Base-by-base conservation (phyloP, 1,139 yeast genomes). In the Chernovozyma sophiae-reginae region DNA sequence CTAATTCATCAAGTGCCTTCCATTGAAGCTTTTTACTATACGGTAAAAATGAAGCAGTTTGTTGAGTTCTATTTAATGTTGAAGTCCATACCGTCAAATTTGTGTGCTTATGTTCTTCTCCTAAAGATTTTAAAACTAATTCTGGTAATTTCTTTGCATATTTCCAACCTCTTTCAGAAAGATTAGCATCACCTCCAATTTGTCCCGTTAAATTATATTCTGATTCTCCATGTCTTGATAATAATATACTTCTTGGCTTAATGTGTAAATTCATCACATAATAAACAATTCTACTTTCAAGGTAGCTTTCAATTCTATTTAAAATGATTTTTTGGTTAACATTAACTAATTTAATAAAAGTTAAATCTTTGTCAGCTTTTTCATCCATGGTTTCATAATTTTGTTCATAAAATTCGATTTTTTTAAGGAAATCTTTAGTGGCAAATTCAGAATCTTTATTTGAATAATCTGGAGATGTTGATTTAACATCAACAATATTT, bases 1-100 rank as follows among this genome's bases (percentile, higher is more conserved):
- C 98, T 45, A 92, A 74, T 62, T 92, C 98, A 58, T 92, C 98
- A 47, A 92, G 68, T 0, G 97, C 97, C 60, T 92, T 92, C 98
- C 98, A 92, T 47, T 83, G 86, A 46, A 89, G 69, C 58, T 89
- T 84, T 40, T 65, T 66, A 42, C 82, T 80, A 60, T 85, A 87
- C 1, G 95, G 90, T 50, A 92, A 69, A 56, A 73, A 77, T 41
- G 86, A 79, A 1, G 97, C 90, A 0, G 97, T 92, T 57, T 92
- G 96, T 57, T 87, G 95, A 5, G 98, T 92, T 59, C 98, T 75
- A 44, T 74, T 79, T 50, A 92, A 72, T 0, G 98, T 92, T 3
- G 97, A 87, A 0, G 97, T 92, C 98, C 98, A 92, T 29, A 92
- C 95, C 2, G 96, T 89, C 51, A 92, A 68, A 40, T 83, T 77